phyloP scores from a whole-genome alignment of 257 asterid genomes.

The Nicotiana attenuata region DNA sequence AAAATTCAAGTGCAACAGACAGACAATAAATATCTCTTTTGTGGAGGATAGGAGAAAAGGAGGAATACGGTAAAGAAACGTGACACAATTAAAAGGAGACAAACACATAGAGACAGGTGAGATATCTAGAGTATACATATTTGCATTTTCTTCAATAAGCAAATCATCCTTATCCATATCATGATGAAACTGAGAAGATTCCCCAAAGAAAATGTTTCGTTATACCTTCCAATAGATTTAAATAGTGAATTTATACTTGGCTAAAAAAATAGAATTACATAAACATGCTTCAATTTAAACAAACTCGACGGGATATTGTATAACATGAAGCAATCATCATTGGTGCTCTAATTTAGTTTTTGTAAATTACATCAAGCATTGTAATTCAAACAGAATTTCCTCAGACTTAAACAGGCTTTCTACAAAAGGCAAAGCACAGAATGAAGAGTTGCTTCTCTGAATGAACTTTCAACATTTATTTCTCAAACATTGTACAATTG shows the following conservation, averaged over 20 bases:
- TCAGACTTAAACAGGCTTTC: not conserved
- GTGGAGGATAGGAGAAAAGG: not conserved
- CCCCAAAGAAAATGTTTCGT: not conserved
- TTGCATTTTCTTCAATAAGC: not conserved
- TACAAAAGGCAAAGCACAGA: not conserved
- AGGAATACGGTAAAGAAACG: not conserved
- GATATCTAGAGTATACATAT: not conserved
- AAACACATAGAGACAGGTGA: not conserved
- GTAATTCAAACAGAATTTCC: not conserved
- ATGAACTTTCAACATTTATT: not conserved
- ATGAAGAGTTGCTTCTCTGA: not conserved
- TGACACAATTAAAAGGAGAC: too few species aligned
- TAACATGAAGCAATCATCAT: not conserved
- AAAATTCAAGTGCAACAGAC: slow-evolving; percentile 21
- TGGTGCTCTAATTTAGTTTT: not conserved
- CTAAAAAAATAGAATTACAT: not conserved
- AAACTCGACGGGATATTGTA: not conserved
- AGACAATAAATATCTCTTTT: not conserved
- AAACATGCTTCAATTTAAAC: slow-evolving; percentile 1
- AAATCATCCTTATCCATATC: not conserved
- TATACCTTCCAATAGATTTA: not conserved
- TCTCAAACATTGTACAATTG: not conserved
- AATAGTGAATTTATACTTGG: not conserved
- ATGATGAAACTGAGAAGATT: not conserved
- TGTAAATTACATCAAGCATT: not conserved